Conservation (phyloP, 495 filamentous ascomycete species). For the Penicillium goetzii region DNA sequence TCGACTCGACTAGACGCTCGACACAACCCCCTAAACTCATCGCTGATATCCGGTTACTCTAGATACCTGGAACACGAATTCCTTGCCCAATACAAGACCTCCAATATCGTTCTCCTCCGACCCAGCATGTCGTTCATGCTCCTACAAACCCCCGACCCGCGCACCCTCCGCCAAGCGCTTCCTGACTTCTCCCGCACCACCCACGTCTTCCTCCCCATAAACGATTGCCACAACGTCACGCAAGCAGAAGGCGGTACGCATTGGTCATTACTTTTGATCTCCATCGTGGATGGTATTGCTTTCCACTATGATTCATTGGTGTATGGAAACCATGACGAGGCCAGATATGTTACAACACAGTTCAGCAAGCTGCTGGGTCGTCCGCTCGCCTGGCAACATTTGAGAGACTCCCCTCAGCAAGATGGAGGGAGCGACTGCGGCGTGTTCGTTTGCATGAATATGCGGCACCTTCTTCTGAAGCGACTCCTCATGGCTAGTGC, state of each 20-base stretch:
- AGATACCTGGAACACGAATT: conserved; percentile 92
- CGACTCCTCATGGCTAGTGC: conserved; percentile 76
- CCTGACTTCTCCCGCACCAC: conserved; percentile 76
- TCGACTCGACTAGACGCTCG: neutral
- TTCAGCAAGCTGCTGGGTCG: conserved; percentile 66
- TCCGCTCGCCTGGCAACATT: conserved; percentile 68
- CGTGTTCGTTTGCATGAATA: conserved; percentile 92
- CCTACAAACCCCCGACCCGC: conserved; percentile 77
- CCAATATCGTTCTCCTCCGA: conserved; percentile 87
- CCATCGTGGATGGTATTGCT: conserved; percentile 82
- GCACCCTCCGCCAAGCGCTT: conserved; percentile 60
- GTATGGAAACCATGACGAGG: conserved; percentile 75
- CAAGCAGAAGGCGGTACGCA: conserved; percentile 87
- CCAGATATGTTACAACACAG: conserved; percentile 63
- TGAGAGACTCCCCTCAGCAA: conserved; percentile 87
- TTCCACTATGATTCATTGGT: conserved; percentile 97
- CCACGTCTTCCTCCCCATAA: conserved; percentile 96
- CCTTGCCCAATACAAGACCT: conserved; percentile 71
- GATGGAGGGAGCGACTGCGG: conserved; percentile 93
- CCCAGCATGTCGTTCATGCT: conserved; percentile 94
- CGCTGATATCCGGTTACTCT: conserved; percentile 18
- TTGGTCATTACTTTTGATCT: conserved; percentile 93
- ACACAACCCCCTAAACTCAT: neutral
- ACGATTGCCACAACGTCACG: conserved; percentile 77
- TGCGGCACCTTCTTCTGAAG: conserved; percentile 85